Conservation (phyloP, 176 grass and related monocot genomes). For the Hordeum marinum region DNA sequence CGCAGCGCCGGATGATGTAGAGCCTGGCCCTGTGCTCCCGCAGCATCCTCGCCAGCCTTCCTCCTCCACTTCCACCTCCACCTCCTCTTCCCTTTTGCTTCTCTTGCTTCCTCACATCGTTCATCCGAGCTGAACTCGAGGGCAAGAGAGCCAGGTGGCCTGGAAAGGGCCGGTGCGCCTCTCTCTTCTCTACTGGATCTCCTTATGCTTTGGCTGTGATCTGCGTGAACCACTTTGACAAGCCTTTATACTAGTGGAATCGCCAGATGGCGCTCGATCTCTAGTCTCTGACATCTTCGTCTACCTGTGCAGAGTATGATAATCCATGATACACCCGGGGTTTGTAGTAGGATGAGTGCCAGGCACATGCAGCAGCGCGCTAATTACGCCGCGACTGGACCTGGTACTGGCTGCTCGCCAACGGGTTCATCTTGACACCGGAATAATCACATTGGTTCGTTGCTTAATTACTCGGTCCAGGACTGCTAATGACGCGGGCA, state of each 20-base stretch:
- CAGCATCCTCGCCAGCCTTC: conserved; percentile 8
- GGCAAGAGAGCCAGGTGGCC: background rate
- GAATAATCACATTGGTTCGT: background rate
- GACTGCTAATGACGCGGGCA: background rate
- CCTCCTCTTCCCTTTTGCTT: conserved; percentile 25
- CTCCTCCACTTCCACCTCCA: background rate
- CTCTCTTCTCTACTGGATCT: conserved; percentile 18
- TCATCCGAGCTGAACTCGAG: conserved; percentile 27
- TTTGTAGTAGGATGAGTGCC: background rate
- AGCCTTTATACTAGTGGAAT: conserved; percentile 26
- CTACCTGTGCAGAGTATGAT: background rate
- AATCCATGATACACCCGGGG: background rate
- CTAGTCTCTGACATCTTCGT: background rate
- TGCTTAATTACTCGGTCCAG: background rate
- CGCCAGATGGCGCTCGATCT: background rate
- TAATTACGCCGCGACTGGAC: background rate
- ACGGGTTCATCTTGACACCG: no score
- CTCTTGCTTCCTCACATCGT: conserved; percentile 34
- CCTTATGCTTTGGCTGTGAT: conserved; percentile 14
- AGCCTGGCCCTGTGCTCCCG: conserved; percentile 43
- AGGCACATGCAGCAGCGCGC: background rate
- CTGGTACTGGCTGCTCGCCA: background rate
- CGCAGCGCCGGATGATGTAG: conserved; percentile 54
- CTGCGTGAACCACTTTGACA: background rate
- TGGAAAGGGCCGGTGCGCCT: background rate